Conservation (phyloP, 768 basidiomycete genomes). For the Lentinula lateritia region DNA sequence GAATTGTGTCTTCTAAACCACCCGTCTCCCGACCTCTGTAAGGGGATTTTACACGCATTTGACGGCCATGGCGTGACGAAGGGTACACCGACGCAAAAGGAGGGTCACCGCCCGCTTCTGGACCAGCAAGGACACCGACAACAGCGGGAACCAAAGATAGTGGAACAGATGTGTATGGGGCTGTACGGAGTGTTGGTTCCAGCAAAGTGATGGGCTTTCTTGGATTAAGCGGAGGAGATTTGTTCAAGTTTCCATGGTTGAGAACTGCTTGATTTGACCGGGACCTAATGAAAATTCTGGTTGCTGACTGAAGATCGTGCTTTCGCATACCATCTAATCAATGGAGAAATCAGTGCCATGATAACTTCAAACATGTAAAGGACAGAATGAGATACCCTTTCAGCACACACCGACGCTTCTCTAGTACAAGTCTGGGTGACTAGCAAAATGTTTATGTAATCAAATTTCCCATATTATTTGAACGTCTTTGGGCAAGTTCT, state of each 20-base stretch:
- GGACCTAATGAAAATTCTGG: background rate
- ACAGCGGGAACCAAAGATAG: background rate
- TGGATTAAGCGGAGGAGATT: background rate
- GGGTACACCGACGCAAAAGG: background rate
- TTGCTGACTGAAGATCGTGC: background rate
- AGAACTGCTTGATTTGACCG: background rate
- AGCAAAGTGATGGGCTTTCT: background rate
- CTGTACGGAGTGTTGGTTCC: background rate
- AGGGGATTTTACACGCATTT: background rate
- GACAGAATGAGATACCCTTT: background rate
- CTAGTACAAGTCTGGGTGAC: too few relatives aligned
- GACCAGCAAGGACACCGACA: background rate
- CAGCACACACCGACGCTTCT: background rate
- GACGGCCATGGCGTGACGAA: background rate
- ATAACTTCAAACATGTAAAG: too few relatives aligned
- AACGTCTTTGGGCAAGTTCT: too few relatives aligned
- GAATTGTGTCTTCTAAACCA: background rate
- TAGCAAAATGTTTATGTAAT: too few relatives aligned
- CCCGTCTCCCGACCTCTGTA: background rate
- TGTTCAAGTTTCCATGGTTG: background rate
- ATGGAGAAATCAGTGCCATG: background rate
- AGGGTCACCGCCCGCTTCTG: constrained; percentile 1
- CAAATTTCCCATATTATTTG: too few relatives aligned
- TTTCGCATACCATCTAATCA: constrained; percentile 3
- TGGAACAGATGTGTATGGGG: background rate